Evolutionary conservation across 2,329 filamentous ascomycete species (phyloP), one percentile per base, ranked within the genome.

Genomic region (Tolypocladium paradoxum): DNA sequence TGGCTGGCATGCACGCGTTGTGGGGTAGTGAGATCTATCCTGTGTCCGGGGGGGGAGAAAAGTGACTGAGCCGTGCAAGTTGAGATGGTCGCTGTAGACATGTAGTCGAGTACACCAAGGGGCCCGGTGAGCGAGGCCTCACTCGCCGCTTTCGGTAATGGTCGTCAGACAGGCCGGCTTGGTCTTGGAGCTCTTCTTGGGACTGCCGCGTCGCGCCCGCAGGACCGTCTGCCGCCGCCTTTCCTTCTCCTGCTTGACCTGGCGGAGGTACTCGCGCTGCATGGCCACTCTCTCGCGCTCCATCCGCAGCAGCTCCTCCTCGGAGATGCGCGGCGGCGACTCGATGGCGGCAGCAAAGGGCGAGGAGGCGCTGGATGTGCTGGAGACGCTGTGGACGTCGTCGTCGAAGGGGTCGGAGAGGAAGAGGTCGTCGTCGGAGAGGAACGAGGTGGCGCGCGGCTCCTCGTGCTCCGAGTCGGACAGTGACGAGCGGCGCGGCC

Each of bases 371-470:
- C 69, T 63, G 64, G 71, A 72, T 47, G 74, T 69, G 62, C 73
- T 75, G 61, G 70, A 74, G 50, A 76, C 67, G 65, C 73, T 77
- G 65, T 66, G 70, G 55, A 67, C 60, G 61, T 79, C 75, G 60
- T 80, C 75, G 59, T 79, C 75, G 53, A 75, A 73, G 58, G 72
- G 68, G 59, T 76, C 73, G 64, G 72, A 63, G 54, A 77, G 73
- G 66, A 81, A 77, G 53, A 84, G 76, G 60, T 84, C 82, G 68
- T 84, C 82, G 70, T 85, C 82, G 43, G 80, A 82, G 57, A 84
- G 73, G 66, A 76, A 82, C 0, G 78, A 79, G 3, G 76, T 76
- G 20, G 78, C 74, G 55, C 75, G 73, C 58, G 73, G 67, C 59
- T 72, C 67, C 55, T 68, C 65, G 52, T 63, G 62, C 59, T 70